phyloP scores from a whole-genome alignment of 306 rosid species.

The Delonix regia region DNA sequence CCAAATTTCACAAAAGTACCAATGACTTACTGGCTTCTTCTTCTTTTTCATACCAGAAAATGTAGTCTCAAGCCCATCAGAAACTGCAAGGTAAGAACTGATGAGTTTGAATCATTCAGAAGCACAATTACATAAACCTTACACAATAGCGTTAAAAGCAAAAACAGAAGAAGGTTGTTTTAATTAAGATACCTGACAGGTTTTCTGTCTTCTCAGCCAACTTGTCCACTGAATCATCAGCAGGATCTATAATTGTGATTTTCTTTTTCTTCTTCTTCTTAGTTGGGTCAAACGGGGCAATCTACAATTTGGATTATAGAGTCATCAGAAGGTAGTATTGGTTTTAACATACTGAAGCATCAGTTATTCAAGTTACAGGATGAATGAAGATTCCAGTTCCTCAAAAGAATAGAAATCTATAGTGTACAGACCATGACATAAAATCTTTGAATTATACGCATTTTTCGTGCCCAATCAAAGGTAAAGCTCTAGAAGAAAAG shows the following conservation, averaged over 20 bases:
- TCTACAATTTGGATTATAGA: slow-evolving; percentile 45
- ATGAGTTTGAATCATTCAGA: slow-evolving; percentile 3
- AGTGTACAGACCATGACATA: not conserved
- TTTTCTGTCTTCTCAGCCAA: slow-evolving; percentile 84
- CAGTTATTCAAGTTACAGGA: not conserved
- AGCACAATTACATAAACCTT: slow-evolving; percentile 7
- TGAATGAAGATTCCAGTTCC: not conserved
- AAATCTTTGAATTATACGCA: not conserved
- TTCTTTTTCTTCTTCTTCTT: slow-evolving; percentile 89
- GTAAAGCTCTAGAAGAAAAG: not conserved
- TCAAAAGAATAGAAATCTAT: not conserved
- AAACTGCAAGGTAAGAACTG: slow-evolving; percentile 55
- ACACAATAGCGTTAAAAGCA: not conserved
- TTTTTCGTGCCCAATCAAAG: not conserved
- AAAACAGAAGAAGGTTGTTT: not conserved
- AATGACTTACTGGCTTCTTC: slow-evolving; percentile 76
- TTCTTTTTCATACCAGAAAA: slow-evolving; percentile 93
- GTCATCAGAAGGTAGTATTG: slow-evolving; percentile 1
- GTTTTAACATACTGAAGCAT: slow-evolving; percentile 7
- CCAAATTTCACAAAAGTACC: not conserved
- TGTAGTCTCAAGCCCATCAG: slow-evolving; percentile 72
- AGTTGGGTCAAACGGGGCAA: slow-evolving; percentile 85
- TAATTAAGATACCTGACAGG: slow-evolving; percentile 56
- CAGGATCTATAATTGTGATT: slow-evolving; percentile 40
- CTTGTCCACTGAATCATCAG: slow-evolving; percentile 76